A percentile compares a stretch with the other conserved stretches of the same genome.
Evolutionary conservation across 2,329 filamentous ascomycete species (phyloP).

Genomic region (Fusarium decemcellulare): DNA sequence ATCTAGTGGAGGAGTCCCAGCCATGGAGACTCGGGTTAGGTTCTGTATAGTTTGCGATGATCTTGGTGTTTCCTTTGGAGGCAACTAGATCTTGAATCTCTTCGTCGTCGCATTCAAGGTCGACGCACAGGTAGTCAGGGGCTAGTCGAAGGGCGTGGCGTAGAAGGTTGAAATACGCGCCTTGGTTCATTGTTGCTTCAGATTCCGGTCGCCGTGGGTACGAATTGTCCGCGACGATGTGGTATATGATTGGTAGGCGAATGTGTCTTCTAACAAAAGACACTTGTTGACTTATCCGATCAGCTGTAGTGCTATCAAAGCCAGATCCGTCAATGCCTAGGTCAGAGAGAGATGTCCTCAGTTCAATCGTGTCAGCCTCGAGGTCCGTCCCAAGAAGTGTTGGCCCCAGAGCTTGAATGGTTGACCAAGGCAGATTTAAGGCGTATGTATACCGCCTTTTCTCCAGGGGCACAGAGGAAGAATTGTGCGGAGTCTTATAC

Average conservation of each 20-base stretch:
- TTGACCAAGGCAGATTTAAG: conserved; percentile 12
- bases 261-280: conserved; percentile 8
- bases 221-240: neutral
- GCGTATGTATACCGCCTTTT: conserved; percentile 23
- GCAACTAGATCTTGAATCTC: conserved; percentile 11
- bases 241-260: conserved; percentile 8
- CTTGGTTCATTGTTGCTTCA: neutral
- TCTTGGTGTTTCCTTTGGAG: conserved; percentile 13
- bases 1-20: conserved; percentile 9
- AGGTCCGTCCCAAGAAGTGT: conserved; percentile 8
- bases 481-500: conserved; percentile 10
- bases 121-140: conserved; percentile 23
- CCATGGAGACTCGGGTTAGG: neutral
- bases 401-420: neutral
- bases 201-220: neutral
- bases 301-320: conserved; percentile 1
- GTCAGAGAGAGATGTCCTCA: neutral
- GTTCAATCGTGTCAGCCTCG: conserved; percentile 18
- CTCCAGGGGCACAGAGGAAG: conserved; percentile 17
- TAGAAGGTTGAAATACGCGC: conserved; percentile 14
- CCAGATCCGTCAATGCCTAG: neutral
- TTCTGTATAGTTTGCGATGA: conserved; percentile 23
- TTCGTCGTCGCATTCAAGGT: conserved; percentile 12
- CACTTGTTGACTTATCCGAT: conserved; percentile 16
- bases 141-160: conserved; percentile 23